Conservation (phyloP, 75 land plant genomes). For the Selaginella moellendorffii region DNA sequence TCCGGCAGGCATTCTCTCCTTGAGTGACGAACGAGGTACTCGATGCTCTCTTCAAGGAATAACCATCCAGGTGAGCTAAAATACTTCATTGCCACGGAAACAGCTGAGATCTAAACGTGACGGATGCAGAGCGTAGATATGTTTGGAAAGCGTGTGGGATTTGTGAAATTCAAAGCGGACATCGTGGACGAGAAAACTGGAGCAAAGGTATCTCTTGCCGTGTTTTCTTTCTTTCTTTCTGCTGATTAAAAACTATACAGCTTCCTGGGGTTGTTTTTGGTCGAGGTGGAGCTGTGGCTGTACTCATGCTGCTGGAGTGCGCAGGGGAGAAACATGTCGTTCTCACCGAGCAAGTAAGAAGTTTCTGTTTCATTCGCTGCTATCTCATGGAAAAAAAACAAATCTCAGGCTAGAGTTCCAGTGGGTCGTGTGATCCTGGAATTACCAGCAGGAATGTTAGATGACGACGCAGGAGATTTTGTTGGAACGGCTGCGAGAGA, state of each 20-base stretch:
- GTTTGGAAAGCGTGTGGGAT: conserved; percentile 81
- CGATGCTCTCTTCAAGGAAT: conserved; percentile 39
- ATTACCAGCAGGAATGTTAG: conserved; percentile 95
- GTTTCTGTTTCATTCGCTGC: background rate
- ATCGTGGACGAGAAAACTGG: conserved; percentile 58
- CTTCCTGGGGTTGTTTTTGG: conserved; percentile 94
- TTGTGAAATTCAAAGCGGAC: conserved; percentile 92
- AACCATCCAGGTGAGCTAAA: conserved; percentile 51
- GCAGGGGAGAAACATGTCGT: conserved; percentile 60
- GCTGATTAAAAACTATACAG: conserved; percentile 22
- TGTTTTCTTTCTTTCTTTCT: background rate
- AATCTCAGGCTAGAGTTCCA: conserved; percentile 69
- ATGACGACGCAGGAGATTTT: conserved; percentile 75
- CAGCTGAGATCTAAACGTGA: background rate
- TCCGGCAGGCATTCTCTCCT: conserved; percentile 40
- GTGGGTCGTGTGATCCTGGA: conserved; percentile 70
- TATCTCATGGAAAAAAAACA: background rate
- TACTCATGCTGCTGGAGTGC: conserved; percentile 68
- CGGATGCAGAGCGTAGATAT: conserved; percentile 57
- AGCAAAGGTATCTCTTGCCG: conserved; percentile 34
- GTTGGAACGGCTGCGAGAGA: conserved; percentile 93
- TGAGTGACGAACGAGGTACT: conserved; percentile 22
- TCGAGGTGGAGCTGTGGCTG: conserved; percentile 77
- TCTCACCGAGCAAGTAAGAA: conserved; percentile 90
- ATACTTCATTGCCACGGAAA: background rate